Conservation (phyloP, 1,284 basidiomycete genomes). For the Cystobasidium pallidum region DNA sequence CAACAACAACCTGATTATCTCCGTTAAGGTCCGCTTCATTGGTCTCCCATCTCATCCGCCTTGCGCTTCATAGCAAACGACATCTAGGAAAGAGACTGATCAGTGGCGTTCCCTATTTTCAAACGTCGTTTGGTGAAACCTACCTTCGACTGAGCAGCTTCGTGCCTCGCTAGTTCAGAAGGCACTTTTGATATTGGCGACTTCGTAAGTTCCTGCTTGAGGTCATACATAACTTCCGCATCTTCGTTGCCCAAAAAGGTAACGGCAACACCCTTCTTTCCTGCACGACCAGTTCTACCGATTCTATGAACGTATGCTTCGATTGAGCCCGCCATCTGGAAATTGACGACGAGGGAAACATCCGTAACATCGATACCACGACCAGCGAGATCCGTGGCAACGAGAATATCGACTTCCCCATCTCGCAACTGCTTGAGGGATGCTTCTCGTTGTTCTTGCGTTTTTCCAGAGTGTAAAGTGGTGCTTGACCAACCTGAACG, state of each 20-base stretch:
- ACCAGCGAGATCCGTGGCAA: conserved; percentile 96
- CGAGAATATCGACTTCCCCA: conserved; percentile 81
- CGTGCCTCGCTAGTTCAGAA: conserved; percentile 82
- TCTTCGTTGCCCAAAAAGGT: conserved; percentile 96
- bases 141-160: conserved; percentile 82
- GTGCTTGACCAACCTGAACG: conserved; percentile 82
- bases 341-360: conserved; percentile 94
- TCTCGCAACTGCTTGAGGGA: conserved; percentile 81
- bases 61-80: conserved; percentile 42
- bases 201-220: conserved; percentile 92
- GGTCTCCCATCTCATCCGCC: conserved; percentile 36
- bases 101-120: neutral
- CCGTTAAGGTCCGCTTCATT: neutral
- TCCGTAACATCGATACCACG: conserved; percentile 98
- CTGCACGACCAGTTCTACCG: conserved; percentile 96
- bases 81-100: conserved; percentile 13
- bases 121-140: conserved; percentile 51
- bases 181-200: conserved; percentile 88
- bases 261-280: conserved; percentile 87
- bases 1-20: neutral
- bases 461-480: conserved; percentile 94
- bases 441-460: conserved; percentile 93
- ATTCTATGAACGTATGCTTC: conserved; percentile 98
- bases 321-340: conserved; percentile 93
- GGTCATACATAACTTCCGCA: conserved; percentile 94